Percentiles rank a stretch among this genome's conserved stretches.
These are phyloP conservation scores for Dillenia suffruticosa DNA, from an alignment of 164 flowering plant species.

Conservation along the genomic window DNA sequence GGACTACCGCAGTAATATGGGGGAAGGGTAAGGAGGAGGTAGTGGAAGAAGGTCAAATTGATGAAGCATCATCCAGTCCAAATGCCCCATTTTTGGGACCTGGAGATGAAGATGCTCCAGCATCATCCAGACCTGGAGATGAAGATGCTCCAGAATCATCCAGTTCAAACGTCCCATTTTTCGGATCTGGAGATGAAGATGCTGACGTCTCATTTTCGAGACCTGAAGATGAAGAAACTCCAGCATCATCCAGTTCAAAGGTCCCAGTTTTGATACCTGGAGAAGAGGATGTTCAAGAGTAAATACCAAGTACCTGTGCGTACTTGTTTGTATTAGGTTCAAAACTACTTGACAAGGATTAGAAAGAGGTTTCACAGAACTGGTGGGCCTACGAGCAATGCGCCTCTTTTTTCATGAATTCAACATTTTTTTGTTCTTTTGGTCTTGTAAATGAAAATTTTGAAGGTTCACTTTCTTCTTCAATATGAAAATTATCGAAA, in stretches of 20 bases:
- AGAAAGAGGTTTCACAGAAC: no score
- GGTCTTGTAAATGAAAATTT: no score
- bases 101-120: neutral
- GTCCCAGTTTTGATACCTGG: conserved; percentile 8
- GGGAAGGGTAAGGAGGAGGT: conserved; percentile 24
- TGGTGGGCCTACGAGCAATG: no score
- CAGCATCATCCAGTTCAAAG: conserved; percentile 1
- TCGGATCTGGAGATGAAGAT: neutral
- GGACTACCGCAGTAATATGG: conserved; percentile 40
- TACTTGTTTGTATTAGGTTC: no score
- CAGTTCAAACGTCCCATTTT: conserved; percentile 7
- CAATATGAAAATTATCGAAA: no score
- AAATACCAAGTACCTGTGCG: no score
- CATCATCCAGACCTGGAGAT: neutral
- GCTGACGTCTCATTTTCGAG: conserved; percentile 9
- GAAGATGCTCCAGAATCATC: neutral
- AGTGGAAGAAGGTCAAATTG: neutral
- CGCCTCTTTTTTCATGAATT: no score
- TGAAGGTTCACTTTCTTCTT: no score
- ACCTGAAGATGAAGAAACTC: neutral
- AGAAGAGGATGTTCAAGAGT: neutral
- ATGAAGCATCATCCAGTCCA: conserved; percentile 2
- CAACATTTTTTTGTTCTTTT: no score
- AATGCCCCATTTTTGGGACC: conserved; percentile 11
- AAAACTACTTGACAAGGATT: no score